These are phyloP conservation scores for Puccinia coronata DNA, from an alignment of 1,284 basidiomycete genomes.

Conservation along the genomic window DNA sequence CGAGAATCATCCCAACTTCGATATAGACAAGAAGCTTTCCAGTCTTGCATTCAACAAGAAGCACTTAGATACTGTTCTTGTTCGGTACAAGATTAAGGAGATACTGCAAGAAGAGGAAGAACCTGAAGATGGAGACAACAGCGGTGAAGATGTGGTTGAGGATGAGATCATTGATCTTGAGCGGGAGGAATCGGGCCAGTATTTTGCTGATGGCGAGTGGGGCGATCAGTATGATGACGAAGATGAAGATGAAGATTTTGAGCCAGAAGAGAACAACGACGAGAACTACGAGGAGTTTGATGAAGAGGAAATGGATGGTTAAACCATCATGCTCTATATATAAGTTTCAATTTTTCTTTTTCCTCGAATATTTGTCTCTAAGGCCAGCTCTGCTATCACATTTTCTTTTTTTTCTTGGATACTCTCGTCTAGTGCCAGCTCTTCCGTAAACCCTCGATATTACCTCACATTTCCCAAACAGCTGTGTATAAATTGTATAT, in stretches of 20 bases:
- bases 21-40: not conserved
- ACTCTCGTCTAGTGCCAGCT: too few species aligned
- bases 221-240: not conserved
- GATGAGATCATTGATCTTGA: not conserved
- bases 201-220: not conserved
- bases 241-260: not conserved
- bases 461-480: too few species aligned
- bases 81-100: not conserved
- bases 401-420: too few species aligned
- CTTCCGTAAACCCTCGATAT: too few species aligned
- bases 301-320: too few species aligned
- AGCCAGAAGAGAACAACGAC: too few species aligned
- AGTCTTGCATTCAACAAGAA: constrained; percentile 11
- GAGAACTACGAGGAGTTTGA: too few species aligned
- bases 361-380: too few species aligned
- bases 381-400: too few species aligned
- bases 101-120: not conserved
- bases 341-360: too few species aligned
- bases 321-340: too few species aligned
- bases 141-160: not conserved
- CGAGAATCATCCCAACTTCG: not conserved
- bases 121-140: not conserved
- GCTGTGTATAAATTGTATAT: too few species aligned
- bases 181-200: not conserved
- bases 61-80: not conserved